Conservation (phyloP, 176 grass and related monocot genomes). For the Themeda triandra region DNA sequence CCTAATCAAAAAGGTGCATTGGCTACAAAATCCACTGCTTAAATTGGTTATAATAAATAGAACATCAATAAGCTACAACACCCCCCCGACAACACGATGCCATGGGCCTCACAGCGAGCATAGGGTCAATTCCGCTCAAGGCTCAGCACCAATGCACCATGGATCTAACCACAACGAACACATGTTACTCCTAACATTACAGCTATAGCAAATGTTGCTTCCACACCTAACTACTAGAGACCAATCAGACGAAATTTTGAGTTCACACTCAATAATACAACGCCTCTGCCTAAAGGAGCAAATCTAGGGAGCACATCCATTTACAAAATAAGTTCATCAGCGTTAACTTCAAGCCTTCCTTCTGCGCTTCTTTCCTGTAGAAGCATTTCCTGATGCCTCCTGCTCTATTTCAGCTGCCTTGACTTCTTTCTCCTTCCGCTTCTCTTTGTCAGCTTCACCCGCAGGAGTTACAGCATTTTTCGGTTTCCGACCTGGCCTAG, state of each 20-base stretch:
- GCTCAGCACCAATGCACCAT: background rate
- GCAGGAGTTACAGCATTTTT: constrained; percentile 20
- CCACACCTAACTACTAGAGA: constrained; percentile 32
- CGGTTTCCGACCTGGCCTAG: constrained; percentile 37
- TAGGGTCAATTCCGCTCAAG: constrained; percentile 10
- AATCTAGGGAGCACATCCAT: constrained; percentile 23
- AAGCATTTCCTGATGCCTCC: constrained; percentile 30
- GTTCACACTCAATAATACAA: constrained; percentile 44
- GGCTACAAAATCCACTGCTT: constrained; percentile 18
- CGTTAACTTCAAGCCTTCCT: constrained; percentile 37
- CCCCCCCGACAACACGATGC: constrained; percentile 19
- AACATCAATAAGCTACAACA: constrained; percentile 39
- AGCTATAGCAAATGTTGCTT: constrained; percentile 40
- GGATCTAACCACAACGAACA: constrained; percentile 18
- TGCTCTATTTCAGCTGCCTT: constrained; percentile 35
- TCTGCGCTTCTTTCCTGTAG: constrained; percentile 64
- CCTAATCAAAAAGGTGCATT: background rate
- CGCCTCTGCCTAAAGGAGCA: constrained; percentile 17
- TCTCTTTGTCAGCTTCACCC: constrained; percentile 39
- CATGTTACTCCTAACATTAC: constrained; percentile 38
- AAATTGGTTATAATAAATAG: constrained; percentile 44
- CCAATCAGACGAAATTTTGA: constrained; percentile 29
- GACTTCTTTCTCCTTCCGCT: constrained; percentile 35
- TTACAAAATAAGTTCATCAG: constrained; percentile 31
- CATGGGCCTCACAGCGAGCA: constrained; percentile 11